Evolutionary conservation across 2,329 filamentous ascomycete species (phyloP), one percentile per base, ranked within the genome.

Genomic region (Colletotrichum incanum): DNA sequence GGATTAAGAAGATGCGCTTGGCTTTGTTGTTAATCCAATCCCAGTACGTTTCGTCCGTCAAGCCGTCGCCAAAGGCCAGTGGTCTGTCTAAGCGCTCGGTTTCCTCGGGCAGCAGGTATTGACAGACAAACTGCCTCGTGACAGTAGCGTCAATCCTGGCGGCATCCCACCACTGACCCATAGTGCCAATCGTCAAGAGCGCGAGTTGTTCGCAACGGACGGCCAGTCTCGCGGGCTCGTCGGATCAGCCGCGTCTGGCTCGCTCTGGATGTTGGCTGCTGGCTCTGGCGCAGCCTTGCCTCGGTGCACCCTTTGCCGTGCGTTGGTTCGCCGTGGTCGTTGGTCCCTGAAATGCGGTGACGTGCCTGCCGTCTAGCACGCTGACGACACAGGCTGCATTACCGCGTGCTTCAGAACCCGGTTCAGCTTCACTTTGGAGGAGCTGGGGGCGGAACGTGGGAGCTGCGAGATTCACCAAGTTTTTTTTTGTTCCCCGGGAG

Each of bases 1-100:
- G 84, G 49, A 94, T 91, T 58, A 95, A 84, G 77, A 94, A 95
- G 49, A 94, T 85, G 58, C 91, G 87, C 77, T 90, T 91, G 8
- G 92, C 91, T 76, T 91, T 92, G 67, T 89, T 84, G 58, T 93
- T 83, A 69, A 95, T 94, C 91, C 93, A 94, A 78, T 94, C 92
- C 85, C 93, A 91, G 79, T 95, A 95, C 1, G 92, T 94, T 74
- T 92, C 89, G 79, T 94, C 90, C 5, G 92, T 94, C 68, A 89
- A 80, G 67, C 89, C 90, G 76, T 91, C 91, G 39, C 92, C 92
- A 79, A 94, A 94, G 16, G 85, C 88, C 58, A 94, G 84, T 11
- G 90, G 89, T 50, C 84, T 84, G 77, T 92, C 88, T 58, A 95
- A 83, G 65, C 88, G 88, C 67, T 87, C 85, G 75, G 90, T 85